Evolutionary conservation across 2,329 filamentous ascomycete genomes (phyloP), one percentile per base, ranked within the genome.

Genomic region (Fusarium palustre): DNA sequence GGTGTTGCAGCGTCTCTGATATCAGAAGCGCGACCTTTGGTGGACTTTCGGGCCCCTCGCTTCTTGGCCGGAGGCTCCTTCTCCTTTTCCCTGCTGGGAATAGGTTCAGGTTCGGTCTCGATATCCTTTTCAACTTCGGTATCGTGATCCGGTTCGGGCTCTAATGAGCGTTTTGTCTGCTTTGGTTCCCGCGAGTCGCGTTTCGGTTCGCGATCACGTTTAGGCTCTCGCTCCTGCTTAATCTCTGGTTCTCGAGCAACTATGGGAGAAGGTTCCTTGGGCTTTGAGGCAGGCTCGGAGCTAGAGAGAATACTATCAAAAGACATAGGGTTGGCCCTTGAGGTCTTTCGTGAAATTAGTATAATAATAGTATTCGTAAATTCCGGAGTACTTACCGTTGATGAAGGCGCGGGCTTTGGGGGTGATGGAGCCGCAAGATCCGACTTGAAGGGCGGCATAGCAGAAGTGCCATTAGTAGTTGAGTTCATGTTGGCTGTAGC

Each of bases 231-330:
- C 25, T 69, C 67, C 20, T 59, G 45, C 38, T 63, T 66, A 25
- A 70, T 64, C 31, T 70, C 72, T 18, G 64, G 62, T 53, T 73
- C 68, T 34, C 64, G 66, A 31, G 77, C 74, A 33, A 74, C 75
- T 22, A 81, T 75, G 4, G 82, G 82, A 33, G 84, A 83, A 43
- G 82, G 83, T 15, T 81, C 77, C 70, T 82, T 85, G 10, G 86
- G 84, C 64, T 85, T 85, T 4, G 85, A 82, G 39, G 88, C 85
- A 55, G 91, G 89, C 58, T 93, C 90, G 57, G 92, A 86, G 71
- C 88, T 94, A 6, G 93, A 95, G 43, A 98, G 90, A 63, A 98
- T 97, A 77, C 94, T 97, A 70, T 93, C 96, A 76, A 98, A 96
- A 7, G 94, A 96, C 94, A 97, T 97, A 55, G 94, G 92, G 77